These are phyloP conservation scores for Penicillium griseofulvum DNA, from an alignment of 2,329 filamentous ascomycete genomes.

Conservation along the genomic window DNA sequence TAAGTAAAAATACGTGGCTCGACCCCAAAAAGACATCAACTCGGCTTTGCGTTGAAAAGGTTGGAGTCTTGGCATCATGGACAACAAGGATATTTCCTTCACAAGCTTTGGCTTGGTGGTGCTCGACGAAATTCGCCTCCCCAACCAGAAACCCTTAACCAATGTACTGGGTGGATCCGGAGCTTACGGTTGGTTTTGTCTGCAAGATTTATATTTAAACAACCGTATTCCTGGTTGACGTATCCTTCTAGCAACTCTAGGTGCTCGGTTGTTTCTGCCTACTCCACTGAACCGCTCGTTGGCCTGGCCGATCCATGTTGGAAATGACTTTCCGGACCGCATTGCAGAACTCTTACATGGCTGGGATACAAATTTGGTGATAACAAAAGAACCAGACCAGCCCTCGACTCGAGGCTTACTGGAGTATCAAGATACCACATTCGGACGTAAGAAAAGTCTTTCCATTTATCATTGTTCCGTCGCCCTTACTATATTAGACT, in stretches of 20 bases:
- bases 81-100: constrained; percentile 21
- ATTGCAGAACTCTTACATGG: constrained; percentile 11
- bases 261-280: constrained; percentile 27
- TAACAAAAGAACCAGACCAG: constrained; percentile 7
- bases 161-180: constrained; percentile 36
- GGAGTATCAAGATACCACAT: constrained; percentile 29
- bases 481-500: background rate
- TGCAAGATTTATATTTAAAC: background rate
- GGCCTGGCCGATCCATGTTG: constrained; percentile 25
- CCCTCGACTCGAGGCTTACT: constrained; percentile 27
- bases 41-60: background rate
- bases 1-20: background rate
- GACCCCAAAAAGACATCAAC: background rate
- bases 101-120: constrained; percentile 36
- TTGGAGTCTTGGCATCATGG: background rate
- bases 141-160: constrained; percentile 20
- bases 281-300: constrained; percentile 13
- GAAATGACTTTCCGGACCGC: constrained; percentile 24
- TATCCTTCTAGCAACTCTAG: constrained; percentile 20
- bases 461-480: background rate
- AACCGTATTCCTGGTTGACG: background rate
- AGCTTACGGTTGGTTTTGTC: constrained; percentile 23
- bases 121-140: constrained; percentile 36
- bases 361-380: constrained; percentile 16
- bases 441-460: constrained; percentile 25